Evolutionary conservation across 2,329 filamentous ascomycete genomes (phyloP), one percentile per base, ranked within the genome.

Genomic region (Alternaria triticina): DNA sequence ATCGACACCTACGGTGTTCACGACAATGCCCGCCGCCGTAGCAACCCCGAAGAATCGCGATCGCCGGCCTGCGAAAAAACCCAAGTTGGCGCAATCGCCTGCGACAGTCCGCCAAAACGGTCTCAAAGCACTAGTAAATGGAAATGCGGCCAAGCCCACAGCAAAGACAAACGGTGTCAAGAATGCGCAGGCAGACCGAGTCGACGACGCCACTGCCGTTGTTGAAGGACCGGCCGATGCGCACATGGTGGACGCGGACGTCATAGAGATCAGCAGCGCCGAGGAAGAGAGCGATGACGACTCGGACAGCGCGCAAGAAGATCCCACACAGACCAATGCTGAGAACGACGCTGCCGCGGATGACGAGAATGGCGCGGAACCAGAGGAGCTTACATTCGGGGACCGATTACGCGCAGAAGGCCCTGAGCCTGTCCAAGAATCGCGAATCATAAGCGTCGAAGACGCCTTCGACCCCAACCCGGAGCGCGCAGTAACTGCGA

Each of bases 341-440:
- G 61, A 72, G 15, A 65, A 72, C n/a, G 74, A 75, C 43, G 70
- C 68, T 7, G 61, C 69, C 6, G 61, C 59, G 11, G 65, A 70
- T 22, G 76, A 74, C 9, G 80, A 81, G 68, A 73, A 80, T 12
- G 80, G 79, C 36, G 73, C 70, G 43, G 83, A 82, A 44, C 68
- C 73, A 12, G 83, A 84, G 54, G 86, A 87, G 67, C 91, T 93
- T 4, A 92, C 93, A 0, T 97, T 98, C 78, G 95, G 94, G 72
- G 95, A 98, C 77, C 88, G 96, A 49, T 85, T 97, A 45, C 90
- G 89, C 68, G 86, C 86, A 50, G 85, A 88, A 70, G 88, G 89
- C 60, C 69, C 72, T 8, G 74, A 73, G 59, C 66, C 68, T 7
- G 62, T 70, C 13, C 68, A 59, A 47, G 69, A 70, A 45, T 70